A percentile compares a stretch with the other conserved stretches of the same genome.
Conservation (phyloP, 2,329 filamentous ascomycete species). For the Exophiala sp. region DNA sequence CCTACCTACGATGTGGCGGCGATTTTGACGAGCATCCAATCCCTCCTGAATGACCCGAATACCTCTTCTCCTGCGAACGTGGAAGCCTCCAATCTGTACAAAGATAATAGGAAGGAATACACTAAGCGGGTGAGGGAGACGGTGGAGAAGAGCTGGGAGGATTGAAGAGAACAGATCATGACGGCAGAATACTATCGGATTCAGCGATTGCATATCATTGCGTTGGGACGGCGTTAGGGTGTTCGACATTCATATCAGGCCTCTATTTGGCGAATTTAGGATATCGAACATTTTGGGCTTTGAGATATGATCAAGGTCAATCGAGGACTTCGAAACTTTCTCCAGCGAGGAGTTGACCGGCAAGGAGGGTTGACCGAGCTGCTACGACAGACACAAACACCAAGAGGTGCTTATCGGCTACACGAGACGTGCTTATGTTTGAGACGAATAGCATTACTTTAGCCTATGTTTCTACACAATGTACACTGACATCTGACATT, state of each 20-base stretch:
- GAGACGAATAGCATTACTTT: too few relatives aligned
- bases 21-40: conserved; percentile 95
- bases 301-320: too few relatives aligned
- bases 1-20: conserved; percentile 98
- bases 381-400: too few relatives aligned
- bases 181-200: neutral
- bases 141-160: conserved; percentile 99
- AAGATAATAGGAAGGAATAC: conserved; percentile 96
- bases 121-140: conserved; percentile 92
- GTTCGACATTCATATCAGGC: neutral
- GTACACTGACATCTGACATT: too few relatives aligned
- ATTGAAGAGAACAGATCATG: conserved; percentile 47
- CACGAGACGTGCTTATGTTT: too few relatives aligned
- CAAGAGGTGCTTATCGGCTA: too few relatives aligned
- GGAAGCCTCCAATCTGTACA: conserved; percentile 96
- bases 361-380: too few relatives aligned
- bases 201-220: conserved; percentile 9
- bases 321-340: conserved; percentile 55
- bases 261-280: neutral
- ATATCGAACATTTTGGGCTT: neutral
- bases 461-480: too few relatives aligned
- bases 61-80: conserved; percentile 98
- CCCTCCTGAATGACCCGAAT: conserved; percentile 94
- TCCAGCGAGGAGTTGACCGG: too few relatives aligned
- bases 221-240: conserved; percentile 3